A percentile compares a stretch with the other conserved stretches of the same genome.
These are phyloP conservation scores for Sporothrix schenckii DNA, from an alignment of 2,329 filamentous ascomycete species.

Conservation along the genomic window DNA sequence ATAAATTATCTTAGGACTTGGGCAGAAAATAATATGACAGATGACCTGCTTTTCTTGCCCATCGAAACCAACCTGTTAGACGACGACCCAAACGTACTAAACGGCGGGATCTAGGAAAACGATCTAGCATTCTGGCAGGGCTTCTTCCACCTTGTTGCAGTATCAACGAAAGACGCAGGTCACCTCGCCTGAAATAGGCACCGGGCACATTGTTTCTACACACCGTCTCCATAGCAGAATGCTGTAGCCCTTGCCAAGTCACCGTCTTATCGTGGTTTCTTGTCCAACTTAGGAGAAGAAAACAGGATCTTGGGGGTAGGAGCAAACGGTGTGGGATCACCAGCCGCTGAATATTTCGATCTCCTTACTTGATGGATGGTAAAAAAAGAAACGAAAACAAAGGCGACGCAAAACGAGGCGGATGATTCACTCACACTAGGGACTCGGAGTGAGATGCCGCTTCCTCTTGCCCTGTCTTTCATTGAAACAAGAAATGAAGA, in stretches of 20 bases:
- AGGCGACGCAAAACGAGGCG: conserved; percentile 7
- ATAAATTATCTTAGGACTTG: background rate
- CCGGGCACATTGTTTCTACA: background rate
- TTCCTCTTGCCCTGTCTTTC: background rate
- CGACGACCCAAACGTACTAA: background rate
- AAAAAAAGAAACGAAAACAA: background rate
- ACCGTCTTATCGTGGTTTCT: background rate
- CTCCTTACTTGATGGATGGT: background rate
- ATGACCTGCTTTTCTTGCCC: background rate
- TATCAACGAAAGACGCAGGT: background rate
- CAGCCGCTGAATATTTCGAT: background rate
- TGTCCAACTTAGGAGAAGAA: background rate
- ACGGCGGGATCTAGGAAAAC: background rate
- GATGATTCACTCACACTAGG: background rate
- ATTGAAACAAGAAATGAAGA: background rate
- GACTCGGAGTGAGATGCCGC: conserved; percentile 2
- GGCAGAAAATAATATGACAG: background rate
- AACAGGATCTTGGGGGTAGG: too few relatives aligned
- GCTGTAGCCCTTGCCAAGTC: background rate
- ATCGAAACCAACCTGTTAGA: conserved; percentile 3
- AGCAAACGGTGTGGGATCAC: background rate
- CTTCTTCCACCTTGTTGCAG: background rate
- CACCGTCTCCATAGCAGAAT: background rate
- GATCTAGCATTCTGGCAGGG: background rate
- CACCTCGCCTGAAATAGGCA: background rate